Base-by-base conservation (phyloP, 441 rosid species). In the Populus trichocarpa region DNA sequence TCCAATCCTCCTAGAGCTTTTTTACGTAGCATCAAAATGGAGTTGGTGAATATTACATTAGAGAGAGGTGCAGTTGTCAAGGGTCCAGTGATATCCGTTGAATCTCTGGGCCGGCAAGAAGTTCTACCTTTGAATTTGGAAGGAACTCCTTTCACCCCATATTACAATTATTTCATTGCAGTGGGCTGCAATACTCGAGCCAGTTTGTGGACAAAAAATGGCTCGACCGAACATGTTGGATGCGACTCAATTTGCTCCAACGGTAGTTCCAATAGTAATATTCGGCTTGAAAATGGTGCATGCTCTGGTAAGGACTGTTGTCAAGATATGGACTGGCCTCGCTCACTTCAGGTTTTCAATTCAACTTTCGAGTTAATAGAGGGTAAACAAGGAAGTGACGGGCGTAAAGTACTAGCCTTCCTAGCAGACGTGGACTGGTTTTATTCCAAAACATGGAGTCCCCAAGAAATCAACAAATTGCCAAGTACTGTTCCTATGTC, bases 211-310 rank as follows among this genome's bases (percentile, higher is more conserved):
- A 50, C 0, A 50, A 0, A 3, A 16, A 68, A 3, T 6, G 20
- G 1, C 2, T 0, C 35, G 2, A 10, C 6, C 59, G 59, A 14
- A 5, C 59, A 50, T 50, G 0, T 0, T 50, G 0, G 2, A 14
- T 50, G 59, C 59, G 59, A 50, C 59, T 50, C 59, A 50, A 50
- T 50, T 16, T 14, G 59, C 59, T 50, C 59, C 59, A 50, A 16
- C 20, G 59, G 59, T 50, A 50, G 8, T 50, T 46, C 57, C 57
- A 46, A 4, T 46, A 14, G 0, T 46, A 46, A 46, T 46, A 46
- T 46, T 0, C 0, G 6, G 5, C 20, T 0, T 46, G 18, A 13
- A 12, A 13, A 13, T 46, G 57, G 57, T 0, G 2, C 1, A 0
- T 46, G 57, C 57, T 46, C 6, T 14, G 57, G 6, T 4, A 1